Evolutionary conservation across 1,284 basidiomycete species (phyloP), one percentile per base, ranked within the genome.

Genomic region (Pseudozyma sp.): DNA sequence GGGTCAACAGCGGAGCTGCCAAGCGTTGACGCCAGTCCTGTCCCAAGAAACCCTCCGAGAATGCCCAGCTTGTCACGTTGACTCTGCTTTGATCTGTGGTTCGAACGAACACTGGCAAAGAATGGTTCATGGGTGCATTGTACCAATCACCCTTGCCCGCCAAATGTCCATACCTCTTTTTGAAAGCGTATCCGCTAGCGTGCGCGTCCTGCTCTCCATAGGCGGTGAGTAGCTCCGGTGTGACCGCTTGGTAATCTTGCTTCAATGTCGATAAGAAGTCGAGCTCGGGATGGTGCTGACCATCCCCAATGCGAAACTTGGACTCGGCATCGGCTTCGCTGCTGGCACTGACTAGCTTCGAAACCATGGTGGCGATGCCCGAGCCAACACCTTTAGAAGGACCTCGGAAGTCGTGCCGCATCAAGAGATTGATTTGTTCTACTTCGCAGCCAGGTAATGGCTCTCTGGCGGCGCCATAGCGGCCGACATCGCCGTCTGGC

Each of bases 351-450:
- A 56, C 51, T 17, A 65, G 48, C 40, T 65, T 65, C 2, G 50
- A 44, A 39, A 65, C 54, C 62, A 65, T 58, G 2, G 50, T 50
- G 7, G 54, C 55, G 14, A 65, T 65, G 7, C 55, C 55, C 5
- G 50, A 43, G 11, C 50, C 55, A 7, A 65, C 62, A 16, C 62
- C 51, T 29, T 57, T 65, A 16, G 62, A 65, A 6, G 62, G 55
- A 24, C 62, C 62, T 13, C 62, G 62, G n/a, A 53, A 65, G 35
- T 65, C 62, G 19, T 65, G 62, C 13, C 62, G 49, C 62, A 65
- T 65, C 29, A 65, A 45, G 13, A 54, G 55, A 24, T 54, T 65
- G 55, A 58, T 55, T 16, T 65, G 55, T 5, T 65, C 62, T 1
- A 65, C 62, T n/a, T 54, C 33, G 34, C 62, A 65, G 6, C 55